Evolutionary conservation across 2,329 filamentous ascomycete species (phyloP), one percentile per base, ranked within the genome.

Genomic region (Tolypocladium ovalisporum): DNA sequence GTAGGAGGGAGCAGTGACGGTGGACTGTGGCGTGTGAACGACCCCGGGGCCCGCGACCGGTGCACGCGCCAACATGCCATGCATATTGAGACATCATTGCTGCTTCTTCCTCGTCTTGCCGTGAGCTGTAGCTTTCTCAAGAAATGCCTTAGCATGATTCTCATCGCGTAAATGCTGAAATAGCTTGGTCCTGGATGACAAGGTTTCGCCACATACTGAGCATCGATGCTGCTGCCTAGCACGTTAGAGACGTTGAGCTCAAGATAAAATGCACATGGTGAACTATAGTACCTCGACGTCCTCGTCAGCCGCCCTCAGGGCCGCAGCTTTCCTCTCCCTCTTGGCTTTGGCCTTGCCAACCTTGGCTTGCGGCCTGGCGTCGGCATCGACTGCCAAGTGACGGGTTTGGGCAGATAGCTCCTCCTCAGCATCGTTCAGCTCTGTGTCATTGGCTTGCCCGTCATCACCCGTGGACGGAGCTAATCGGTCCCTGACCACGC

Each of bases 131-230:
- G 35, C 54, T 59, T 52, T 36, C 56, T 58, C 61, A 67, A 62
- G 34, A 32, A 75, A 67, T 3, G 76, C 75, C 35, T 83, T 81
- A 7, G 86, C 87, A 73, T 94, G 89, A 12, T 74, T 74, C 22
- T 81, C 72, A 12, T 85, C 80, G 60, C 83, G 82, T 58, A 94
- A 78, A 69, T 95, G 90, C 55, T 81, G 76, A 68, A 93, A 93
- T 22, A 95, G 72, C 62, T 84, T 85, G 7, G 82, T 87, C 63
- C 84, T 86, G 1, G 87, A 90, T 0, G 81, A 62, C 57, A 82
- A 83, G 1, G 58, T 61, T 58, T 73, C 71, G 3, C 71, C 67
- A 62, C 80, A 83, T 19, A 74, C 69, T 32, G 70, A 66, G 62
- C 79, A 82, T 57, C 62, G 71, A 56, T 78, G 70, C 70, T 76